Conservation (phyloP, 768 basidiomycete species). For the Pleurotus djamor region DNA sequence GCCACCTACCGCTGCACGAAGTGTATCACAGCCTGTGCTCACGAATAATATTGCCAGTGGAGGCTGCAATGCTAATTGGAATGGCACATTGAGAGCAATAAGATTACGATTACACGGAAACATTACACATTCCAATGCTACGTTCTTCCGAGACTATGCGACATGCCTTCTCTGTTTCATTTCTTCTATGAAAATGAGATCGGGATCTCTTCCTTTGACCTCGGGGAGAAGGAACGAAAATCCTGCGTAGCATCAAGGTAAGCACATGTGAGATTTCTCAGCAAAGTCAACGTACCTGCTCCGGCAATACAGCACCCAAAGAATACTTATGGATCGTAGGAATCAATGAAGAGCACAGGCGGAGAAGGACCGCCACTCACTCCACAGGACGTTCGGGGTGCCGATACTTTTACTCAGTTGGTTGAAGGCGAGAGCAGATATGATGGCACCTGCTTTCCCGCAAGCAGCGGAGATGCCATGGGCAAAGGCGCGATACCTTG, state of each 20-base stretch:
- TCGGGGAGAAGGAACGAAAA: slow-evolving; percentile 5
- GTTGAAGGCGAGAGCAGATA: slow-evolving; percentile 74
- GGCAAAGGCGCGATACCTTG: slow-evolving; percentile 67
- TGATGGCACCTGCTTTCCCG: slow-evolving; percentile 78
- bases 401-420: slow-evolving; percentile 58
- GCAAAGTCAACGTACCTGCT: slow-evolving; percentile 23
- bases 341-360: too few species aligned
- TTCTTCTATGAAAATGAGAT: slow-evolving; percentile 5
- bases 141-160: too few species aligned
- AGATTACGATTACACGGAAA: too few species aligned
- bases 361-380: too few species aligned
- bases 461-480: slow-evolving; percentile 74
- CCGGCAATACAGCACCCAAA: slow-evolving; percentile 62
- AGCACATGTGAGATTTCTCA: too few species aligned
- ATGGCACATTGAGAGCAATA: too few species aligned
- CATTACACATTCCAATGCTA: too few species aligned
- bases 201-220: slow-evolving; percentile 3
- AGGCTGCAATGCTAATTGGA: too few species aligned
- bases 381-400: slow-evolving; percentile 68
- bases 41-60: too few species aligned
- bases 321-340: slow-evolving; percentile 45
- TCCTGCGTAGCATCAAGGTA: background rate
- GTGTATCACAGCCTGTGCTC: too few species aligned
- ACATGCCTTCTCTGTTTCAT: too few species aligned
- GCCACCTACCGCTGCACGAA: too few species aligned